Evolutionary conservation across 108 stramenopile species (phyloP), one percentile per base, ranked within the genome.

Genomic region (Hondaea fermentalgiana): DNA sequence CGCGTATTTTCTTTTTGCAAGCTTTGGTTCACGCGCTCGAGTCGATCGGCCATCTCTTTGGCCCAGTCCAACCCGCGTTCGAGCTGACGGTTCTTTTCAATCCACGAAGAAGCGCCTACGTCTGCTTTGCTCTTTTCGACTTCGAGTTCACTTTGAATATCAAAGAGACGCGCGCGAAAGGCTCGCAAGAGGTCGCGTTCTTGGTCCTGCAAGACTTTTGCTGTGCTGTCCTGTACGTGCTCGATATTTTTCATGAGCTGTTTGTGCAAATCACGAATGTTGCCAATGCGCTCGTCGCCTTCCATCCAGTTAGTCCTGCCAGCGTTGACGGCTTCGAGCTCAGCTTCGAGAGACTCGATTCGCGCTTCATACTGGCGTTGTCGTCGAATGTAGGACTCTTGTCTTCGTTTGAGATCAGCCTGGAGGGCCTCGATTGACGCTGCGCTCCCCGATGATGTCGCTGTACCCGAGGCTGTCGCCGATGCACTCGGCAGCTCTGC

Each of bases 81-180:
- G 28, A 93, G 91, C 90, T 90, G 53, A 16, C 91, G 69, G 16
- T 58, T 90, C 47, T 91, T 88, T n/a, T 94, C 93, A 35, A 94
- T 93, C 91, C 92, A 94, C 53, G 72, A 92, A 49, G 59, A 87
- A 8, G 93, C 94, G 5, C 94, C 93, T 60, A 88, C 92, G 51
- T 93, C 93, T 21, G 93, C 93, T 28, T 90, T 92, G 43, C 57
- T 57, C 47, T 93, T 93, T 57, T 92, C 93, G 45, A 88, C 89
- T 88, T 94, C 94, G n/a, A 94, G 88, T 53, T 94, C 94, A 8
- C 92, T 93, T 87, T 94, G 94, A 28, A 94, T 93, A 64, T 94
- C 94, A 44, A 94, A 94, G 19, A 94, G 91, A 17, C 93, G 60
- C 44, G 94, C 94, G 5, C 93, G 89, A 21, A 94, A 94, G 28